Evolutionary conservation across 192 early-diverging fungal species (phyloP).

Genomic region (Dispira parvispora): DNA sequence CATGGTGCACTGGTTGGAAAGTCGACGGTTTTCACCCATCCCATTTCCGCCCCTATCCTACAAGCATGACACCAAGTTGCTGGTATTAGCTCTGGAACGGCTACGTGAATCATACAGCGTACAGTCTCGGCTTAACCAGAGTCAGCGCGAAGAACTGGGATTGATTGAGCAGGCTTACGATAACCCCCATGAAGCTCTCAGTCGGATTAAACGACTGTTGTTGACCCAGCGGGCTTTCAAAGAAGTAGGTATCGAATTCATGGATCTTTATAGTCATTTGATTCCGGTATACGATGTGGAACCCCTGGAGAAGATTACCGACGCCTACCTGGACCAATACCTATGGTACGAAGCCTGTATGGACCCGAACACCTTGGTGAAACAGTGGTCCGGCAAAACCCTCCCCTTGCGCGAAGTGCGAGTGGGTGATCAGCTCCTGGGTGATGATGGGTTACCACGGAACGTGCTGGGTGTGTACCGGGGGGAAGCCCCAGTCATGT

Average conservation of each 20-base stretch:
- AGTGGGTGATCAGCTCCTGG: constrained; percentile 25
- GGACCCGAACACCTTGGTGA: constrained; percentile 1
- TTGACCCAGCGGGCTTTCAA: constrained; percentile 97
- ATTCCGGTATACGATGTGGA: constrained; percentile 96
- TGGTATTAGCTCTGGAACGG: constrained; percentile 87
- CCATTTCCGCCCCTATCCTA: constrained; percentile 99
- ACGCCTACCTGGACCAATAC: constrained; percentile 98
- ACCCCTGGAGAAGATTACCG: constrained; percentile 99
- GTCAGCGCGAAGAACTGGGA: constrained; percentile 92
- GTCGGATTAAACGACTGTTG: constrained; percentile 85
- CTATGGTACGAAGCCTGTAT: constrained; percentile 86
- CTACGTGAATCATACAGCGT: constrained; percentile 93
- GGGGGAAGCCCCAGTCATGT: constrained; percentile 9
- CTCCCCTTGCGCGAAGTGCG: constrained; percentile 12
- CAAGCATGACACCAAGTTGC: constrained; percentile 98
- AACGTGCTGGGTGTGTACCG: constrained; percentile 15
- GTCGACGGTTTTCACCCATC: constrained; percentile 94
- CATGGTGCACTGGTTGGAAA: constrained; percentile 96
- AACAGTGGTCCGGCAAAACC: not conserved
- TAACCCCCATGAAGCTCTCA: constrained; percentile 73
- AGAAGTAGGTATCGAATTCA: constrained; percentile 98
- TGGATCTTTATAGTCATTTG: constrained; percentile 95
- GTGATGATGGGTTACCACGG: constrained; percentile 30
- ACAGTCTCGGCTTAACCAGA: constrained; percentile 84
- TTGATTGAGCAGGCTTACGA: constrained; percentile 98